These are phyloP conservation scores for Lachnellula subtilissima DNA, from an alignment of 2,329 filamentous ascomycete genomes.

Conservation along the genomic window DNA sequence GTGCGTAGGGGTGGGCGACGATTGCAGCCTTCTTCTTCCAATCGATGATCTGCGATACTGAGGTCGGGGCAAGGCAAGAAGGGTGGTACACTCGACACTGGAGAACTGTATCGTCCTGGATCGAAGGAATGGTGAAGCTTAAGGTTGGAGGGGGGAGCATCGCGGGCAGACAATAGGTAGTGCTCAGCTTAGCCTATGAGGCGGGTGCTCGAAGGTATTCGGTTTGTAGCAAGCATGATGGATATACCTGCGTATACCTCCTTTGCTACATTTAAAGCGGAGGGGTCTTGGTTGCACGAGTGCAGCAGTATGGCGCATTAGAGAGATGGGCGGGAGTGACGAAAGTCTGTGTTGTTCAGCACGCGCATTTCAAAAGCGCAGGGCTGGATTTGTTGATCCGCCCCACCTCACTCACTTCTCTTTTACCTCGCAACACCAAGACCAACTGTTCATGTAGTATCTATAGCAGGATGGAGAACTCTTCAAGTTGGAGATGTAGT, in stretches of 20 bases:
- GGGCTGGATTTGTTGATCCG: too few relatives aligned
- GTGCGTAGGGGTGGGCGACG: slow-evolving; percentile 86
- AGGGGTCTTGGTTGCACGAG: neutral
- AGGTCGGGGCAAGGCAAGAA: slow-evolving; percentile 33
- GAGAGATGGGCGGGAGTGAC: neutral
- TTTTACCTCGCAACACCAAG: too few relatives aligned
- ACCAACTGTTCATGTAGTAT: too few relatives aligned
- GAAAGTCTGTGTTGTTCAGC: neutral
- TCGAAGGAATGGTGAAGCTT: slow-evolving; percentile 75
- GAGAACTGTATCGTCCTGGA: slow-evolving; percentile 71
- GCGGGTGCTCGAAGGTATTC: slow-evolving; percentile 1
- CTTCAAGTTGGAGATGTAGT: too few relatives aligned
- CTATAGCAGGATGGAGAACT: too few relatives aligned
- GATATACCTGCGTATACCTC: neutral
- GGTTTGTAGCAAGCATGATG: neutral
- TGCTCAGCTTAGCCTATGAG: slow-evolving; percentile 2
- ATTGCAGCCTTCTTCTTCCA: slow-evolving; percentile 51
- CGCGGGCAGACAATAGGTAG: slow-evolving; percentile 7
- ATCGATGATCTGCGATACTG: slow-evolving; percentile 15
- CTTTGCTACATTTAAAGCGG: neutral
- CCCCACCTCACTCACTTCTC: too few relatives aligned
- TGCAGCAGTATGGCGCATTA: neutral
- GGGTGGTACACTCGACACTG: slow-evolving; percentile 83
- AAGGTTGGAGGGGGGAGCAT: slow-evolving; percentile 55
- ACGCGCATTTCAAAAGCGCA: neutral